Percentiles rank a stretch among this genome's conserved stretches.
Evolutionary conservation across 768 basidiomycete species (phyloP).

Genomic region (Zangia roseola): DNA sequence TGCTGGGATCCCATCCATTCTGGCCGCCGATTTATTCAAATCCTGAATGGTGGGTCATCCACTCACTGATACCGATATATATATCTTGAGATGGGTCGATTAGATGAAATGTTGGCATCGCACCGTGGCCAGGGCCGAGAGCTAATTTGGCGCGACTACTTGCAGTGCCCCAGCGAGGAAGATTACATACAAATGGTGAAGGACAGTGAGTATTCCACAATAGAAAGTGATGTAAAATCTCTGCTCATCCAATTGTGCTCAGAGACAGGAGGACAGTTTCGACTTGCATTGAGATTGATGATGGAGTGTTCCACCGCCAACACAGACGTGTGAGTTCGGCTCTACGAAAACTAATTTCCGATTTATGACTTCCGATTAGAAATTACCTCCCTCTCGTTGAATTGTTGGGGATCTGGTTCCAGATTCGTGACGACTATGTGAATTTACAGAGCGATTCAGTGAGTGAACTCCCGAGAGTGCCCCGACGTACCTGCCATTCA

Average conservation of each 20-base stretch:
- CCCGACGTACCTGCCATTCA: neutral
- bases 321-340: slow-evolving; percentile 48
- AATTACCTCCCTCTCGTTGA: slow-evolving; percentile 58
- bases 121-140: slow-evolving; percentile 95
- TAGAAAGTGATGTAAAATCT: neutral
- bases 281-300: slow-evolving; percentile 92
- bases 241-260: slow-evolving; percentile 2
- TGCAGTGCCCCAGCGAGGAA: slow-evolving; percentile 89
- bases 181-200: slow-evolving; percentile 96
- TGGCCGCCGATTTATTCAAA: slow-evolving; percentile 54
- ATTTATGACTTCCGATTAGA: slow-evolving; percentile 24
- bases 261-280: slow-evolving; percentile 94
- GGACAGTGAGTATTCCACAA: slow-evolving; percentile 59
- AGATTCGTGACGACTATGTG: slow-evolving; percentile 59
- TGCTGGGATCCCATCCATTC: slow-evolving; percentile 9
- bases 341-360: neutral
- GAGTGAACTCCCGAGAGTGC: neutral
- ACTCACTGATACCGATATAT: neutral
- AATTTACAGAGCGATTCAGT: slow-evolving; percentile 28
- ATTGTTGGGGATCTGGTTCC: slow-evolving; percentile 56
- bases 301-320: slow-evolving; percentile 79
- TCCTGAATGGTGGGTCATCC: slow-evolving; percentile 64
- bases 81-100: neutral
- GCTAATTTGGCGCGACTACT: slow-evolving; percentile 87
- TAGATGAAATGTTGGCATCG: slow-evolving; percentile 71